A percentile compares a stretch with the other conserved stretches of the same genome.
Conservation (phyloP, 108 stramenopile genomes). For the Tribonema minus region DNA sequence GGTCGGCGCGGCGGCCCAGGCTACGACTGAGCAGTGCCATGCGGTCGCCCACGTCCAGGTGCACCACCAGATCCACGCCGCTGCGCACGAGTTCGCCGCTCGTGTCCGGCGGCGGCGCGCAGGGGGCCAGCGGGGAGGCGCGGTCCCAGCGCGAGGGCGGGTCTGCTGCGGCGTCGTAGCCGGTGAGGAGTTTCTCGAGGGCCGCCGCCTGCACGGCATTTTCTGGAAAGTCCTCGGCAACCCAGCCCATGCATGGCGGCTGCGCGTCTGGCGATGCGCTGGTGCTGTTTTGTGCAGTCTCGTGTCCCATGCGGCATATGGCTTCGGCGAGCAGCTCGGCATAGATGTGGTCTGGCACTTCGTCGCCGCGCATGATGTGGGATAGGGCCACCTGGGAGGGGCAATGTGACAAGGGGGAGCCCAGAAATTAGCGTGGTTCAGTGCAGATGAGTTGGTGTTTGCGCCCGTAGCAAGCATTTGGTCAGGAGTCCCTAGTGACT, state of each 20-base stretch:
- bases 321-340: conserved; percentile 18
- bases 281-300: not conserved
- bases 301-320: conserved; percentile 11
- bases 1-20: conserved; percentile 27
- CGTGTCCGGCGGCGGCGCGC: not conserved
- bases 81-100: not conserved
- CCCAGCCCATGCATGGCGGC: conserved; percentile 22
- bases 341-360: conserved; percentile 4
- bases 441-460: no score
- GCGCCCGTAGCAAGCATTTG: no score
- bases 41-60: not conserved
- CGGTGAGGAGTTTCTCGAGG: conserved; percentile 24
- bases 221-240: conserved; percentile 32
- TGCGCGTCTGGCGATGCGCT: not conserved
- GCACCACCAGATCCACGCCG: conserved; percentile 27
- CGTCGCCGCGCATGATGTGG: not conserved
- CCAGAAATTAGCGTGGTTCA: no score
- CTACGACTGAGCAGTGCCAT: conserved; percentile 4
- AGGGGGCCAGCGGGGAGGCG: conserved; percentile 20
- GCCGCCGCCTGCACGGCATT: conserved; percentile 7
- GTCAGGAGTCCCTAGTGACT: no score
- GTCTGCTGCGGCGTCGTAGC: conserved; percentile 18
- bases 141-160: conserved; percentile 7
- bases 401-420: not conserved
- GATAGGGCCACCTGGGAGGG: not conserved